Base-by-base conservation (phyloP, 2,329 filamentous ascomycete species). In the Cladophialophora carrionii region DNA sequence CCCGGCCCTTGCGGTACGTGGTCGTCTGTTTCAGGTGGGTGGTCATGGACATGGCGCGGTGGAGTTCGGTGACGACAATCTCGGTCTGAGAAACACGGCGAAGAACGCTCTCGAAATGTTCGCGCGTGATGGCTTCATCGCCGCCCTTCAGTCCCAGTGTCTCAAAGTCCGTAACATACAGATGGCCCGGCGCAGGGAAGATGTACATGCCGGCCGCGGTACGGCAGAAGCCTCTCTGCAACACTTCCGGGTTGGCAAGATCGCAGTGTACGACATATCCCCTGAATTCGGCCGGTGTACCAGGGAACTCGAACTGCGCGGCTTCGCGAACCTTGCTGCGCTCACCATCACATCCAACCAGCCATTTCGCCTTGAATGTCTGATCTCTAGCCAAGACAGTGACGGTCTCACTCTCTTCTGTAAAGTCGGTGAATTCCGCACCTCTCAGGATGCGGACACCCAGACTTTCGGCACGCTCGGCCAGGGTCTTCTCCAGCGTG, bases 271-370 rank as follows among this genome's bases (percentile, higher is more conserved):
- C 71, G 3, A 71, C 66, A 64, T 78, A 80, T 14, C 74, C 75
- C 6, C 75, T 79, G 17, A 78, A 74, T 52, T 73, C 73, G 9
- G 79, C 67, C 20, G 75, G 74, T 31, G 76, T 78, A 1, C 78
- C 78, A 32, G 70, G 68, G 62, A 79, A 77, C 1, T 73, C 69
- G 65, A 81, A 76, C 1, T 74, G 75, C 0, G 74, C 76, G 17
- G 72, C 70, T 57, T 74, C 74, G 52, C 79, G 78, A 4, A 80
- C 73, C 1, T 70, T 58, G 65, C 78, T 80, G 14, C 74, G 73
- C 6, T 77, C 78, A 14, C 78, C 78, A 63, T 81, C 79, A 60
- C 79, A 81, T 24, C 78, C 79, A 1, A 80, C 74, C 2, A 81
- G 74, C 77, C 78, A 80, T 31, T 71, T 71, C 1, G 63, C 70